A percentile compares a stretch with the other conserved stretches of the same genome.
These are phyloP conservation scores for Monosporascus ibericus DNA, from an alignment of 2,329 filamentous ascomycete species.

Conservation along the genomic window DNA sequence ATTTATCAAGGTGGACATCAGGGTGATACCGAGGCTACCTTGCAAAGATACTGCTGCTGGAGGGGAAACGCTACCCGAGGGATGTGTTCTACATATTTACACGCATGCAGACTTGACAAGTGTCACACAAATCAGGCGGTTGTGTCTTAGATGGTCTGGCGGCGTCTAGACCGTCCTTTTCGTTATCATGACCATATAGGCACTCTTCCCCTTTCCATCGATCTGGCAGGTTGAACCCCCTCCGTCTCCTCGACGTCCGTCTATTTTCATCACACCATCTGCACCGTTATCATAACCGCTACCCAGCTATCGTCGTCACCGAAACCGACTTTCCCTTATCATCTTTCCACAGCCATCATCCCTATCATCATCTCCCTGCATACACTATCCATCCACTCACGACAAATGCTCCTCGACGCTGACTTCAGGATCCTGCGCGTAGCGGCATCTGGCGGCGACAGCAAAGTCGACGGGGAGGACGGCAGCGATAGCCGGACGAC, in stretches of 20 bases:
- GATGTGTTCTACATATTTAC: background rate
- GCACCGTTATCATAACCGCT: background rate
- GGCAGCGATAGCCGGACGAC: constrained; percentile 2
- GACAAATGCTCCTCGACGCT: background rate
- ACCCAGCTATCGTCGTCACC: background rate
- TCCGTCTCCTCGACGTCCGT: background rate
- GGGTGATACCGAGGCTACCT: background rate
- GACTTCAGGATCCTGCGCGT: background rate
- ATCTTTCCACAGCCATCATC: background rate
- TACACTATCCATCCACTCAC: background rate
- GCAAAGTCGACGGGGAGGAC: constrained; percentile 1
- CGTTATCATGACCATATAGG: background rate
- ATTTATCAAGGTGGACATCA: background rate
- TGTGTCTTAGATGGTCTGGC: background rate
- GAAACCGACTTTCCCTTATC: background rate
- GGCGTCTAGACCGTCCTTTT: background rate
- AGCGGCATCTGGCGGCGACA: background rate
- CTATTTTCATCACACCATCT: background rate
- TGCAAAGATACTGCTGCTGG: background rate
- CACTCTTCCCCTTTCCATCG: background rate
- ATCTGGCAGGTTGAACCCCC: too few species aligned
- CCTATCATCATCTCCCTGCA: background rate
- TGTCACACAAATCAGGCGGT: background rate
- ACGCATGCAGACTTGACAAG: background rate
- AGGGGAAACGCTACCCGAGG: background rate